These are phyloP conservation scores for Thalassiosira pacifica DNA, from an alignment of 352 stramenopile species.

Conservation along the genomic window DNA sequence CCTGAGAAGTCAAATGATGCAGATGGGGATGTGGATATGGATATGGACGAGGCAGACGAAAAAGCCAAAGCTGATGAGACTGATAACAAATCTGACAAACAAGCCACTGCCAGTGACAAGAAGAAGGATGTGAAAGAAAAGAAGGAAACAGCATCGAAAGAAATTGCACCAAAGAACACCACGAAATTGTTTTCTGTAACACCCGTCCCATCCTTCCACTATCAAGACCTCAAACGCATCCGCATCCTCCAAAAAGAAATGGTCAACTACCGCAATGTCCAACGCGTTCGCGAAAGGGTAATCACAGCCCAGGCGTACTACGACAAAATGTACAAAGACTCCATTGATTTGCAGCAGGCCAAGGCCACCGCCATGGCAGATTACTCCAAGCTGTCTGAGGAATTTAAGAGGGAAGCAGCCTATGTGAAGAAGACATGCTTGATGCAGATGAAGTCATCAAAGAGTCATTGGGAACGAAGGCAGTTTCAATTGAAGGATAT, in stretches of 20 bases:
- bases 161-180: slow-evolving; percentile 25
- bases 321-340: slow-evolving; percentile 70
- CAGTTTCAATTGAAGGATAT: slow-evolving; percentile 45
- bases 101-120: too few species aligned
- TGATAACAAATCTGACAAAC: neutral
- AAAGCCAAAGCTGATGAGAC: neutral
- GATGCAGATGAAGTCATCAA: neutral
- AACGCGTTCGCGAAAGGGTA: slow-evolving; percentile 16
- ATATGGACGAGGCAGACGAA: slow-evolving; percentile 12
- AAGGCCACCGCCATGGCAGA: slow-evolving; percentile 14
- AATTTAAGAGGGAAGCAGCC: neutral
- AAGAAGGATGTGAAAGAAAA: slow-evolving; percentile 1
- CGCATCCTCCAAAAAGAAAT: slow-evolving; percentile 56
- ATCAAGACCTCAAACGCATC: slow-evolving; percentile 76
- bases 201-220: slow-evolving; percentile 77
- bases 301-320: slow-evolving; percentile 47
- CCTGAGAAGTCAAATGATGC: slow-evolving; percentile 1
- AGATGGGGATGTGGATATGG: slow-evolving; percentile 29
- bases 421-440: neutral
- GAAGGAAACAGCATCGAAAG: neutral
- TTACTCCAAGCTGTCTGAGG: neutral
- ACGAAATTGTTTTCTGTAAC: slow-evolving; percentile 58
- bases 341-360: slow-evolving; percentile 50
- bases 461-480: slow-evolving; percentile 42
- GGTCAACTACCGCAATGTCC: slow-evolving; percentile 26